Evolutionary conservation across 2,329 filamentous ascomycete genomes (phyloP), one percentile per base, ranked within the genome.

Genomic region (Colletotrichum spaethianum): DNA sequence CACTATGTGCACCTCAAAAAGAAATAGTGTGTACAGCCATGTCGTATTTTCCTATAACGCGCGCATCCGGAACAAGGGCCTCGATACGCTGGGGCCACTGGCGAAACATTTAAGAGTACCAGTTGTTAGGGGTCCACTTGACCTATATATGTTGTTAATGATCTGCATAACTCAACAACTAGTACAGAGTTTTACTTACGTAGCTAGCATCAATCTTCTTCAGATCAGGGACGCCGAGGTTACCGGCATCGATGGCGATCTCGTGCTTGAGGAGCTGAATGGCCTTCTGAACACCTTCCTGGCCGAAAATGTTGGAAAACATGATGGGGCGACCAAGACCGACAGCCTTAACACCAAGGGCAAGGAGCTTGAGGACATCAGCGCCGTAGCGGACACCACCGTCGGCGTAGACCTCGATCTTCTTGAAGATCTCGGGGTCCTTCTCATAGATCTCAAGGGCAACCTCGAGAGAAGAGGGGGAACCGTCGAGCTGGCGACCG

Each of bases 301-400:
- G 78, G 7, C 87, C 88, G 72, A 83, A 89, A 56, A 87, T 77
- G 78, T 89, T 89, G 73, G 85, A 80, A 75, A 83, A 89, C 86
- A 89, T 88, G 73, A 86, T 84, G 12, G 86, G 83, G 0, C 88
- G 79, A 20, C 87, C 87, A 0, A 90, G 73, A 18, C 87, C 81
- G 7, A 85, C 83, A 16, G 82, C 83, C 74, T 80, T 81, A 65
- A 84, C 84, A 12, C 84, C 83, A 18, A 85, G 81, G 2, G 83
- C 79, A n/a, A 86, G 78, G 12, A 85, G 80, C 74, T 84, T 83
- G n/a, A 86, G 76, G 16, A 79, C 81, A 57, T 86, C 84, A 12
- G 79, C 79, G 14, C 84, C 84, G 67, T 83, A 84, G 56, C 84
- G 81, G 26, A 86, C 76, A 62, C 84, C 84, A 6, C 84, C 83